Evolutionary conservation across 2,329 filamentous ascomycete genomes (phyloP).

Genomic region (Cadophora luteo-olivacea): DNA sequence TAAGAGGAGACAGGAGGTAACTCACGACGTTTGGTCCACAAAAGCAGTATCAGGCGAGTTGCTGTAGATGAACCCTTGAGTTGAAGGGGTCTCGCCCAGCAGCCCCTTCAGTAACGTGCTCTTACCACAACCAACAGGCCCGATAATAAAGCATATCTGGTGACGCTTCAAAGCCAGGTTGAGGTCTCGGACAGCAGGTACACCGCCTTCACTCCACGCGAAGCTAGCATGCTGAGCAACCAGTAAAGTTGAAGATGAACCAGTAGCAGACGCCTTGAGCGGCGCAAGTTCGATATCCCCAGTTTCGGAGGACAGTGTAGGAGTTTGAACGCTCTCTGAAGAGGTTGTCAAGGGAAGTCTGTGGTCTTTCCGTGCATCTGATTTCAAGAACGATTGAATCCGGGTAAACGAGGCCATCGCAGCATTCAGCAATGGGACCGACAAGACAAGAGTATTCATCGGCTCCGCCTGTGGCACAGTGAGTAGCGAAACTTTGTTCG

Average conservation of each 20-base stretch:
- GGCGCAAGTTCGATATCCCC: constrained; percentile 26
- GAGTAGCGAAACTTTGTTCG: neutral
- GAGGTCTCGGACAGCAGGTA: constrained; percentile 30
- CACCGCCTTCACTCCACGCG: constrained; percentile 30
- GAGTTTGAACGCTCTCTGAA: neutral
- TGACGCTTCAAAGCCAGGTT: constrained; percentile 29
- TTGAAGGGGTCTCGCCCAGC: constrained; percentile 40
- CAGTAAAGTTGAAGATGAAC: constrained; percentile 27
- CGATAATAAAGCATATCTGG: constrained; percentile 41
- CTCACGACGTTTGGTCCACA: constrained; percentile 48
- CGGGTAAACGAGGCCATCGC: constrained; percentile 50
- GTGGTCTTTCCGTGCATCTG: constrained; percentile 33
- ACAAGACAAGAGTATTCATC: constrained; percentile 42
- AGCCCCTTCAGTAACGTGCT: constrained; percentile 42
- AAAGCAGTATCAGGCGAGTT: constrained; percentile 45
- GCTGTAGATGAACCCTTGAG: constrained; percentile 38
- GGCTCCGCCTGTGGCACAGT: constrained; percentile 40
- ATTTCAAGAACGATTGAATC: constrained; percentile 48
- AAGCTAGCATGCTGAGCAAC: constrained; percentile 38
- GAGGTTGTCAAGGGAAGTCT: constrained; percentile 29
- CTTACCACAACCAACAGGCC: constrained; percentile 45
- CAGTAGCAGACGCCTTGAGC: constrained; percentile 2
- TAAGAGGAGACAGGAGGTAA: neutral
- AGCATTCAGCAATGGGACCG: constrained; percentile 48
- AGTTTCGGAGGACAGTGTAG: neutral